phyloP scores from a whole-genome alignment of 768 basidiomycete genomes.

The Sporobolomyces roseus region DNA sequence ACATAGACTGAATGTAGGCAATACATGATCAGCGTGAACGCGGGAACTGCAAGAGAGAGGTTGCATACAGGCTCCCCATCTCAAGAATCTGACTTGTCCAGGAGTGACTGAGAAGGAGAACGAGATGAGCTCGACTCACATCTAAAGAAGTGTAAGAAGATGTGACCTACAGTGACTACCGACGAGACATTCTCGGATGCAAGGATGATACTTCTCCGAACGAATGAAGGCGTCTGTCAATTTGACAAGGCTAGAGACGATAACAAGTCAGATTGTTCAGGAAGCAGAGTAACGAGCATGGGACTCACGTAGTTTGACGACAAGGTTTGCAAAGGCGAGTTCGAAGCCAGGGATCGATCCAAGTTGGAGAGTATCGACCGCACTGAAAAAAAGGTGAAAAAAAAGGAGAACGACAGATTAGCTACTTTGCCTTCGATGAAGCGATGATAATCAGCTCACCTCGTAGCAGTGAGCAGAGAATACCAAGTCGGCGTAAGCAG shows the following conservation, averaged over 20 bases:
- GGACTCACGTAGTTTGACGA: not conserved
- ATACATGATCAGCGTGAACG: too few species aligned
- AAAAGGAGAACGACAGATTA: too few species aligned
- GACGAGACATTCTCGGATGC: not conserved
- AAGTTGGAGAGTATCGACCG: not conserved
- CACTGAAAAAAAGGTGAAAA: too few species aligned
- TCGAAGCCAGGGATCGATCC: slow-evolving; percentile 9
- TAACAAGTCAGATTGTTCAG: too few species aligned
- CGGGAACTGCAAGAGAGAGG: too few species aligned
- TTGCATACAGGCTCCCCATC: too few species aligned
- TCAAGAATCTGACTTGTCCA: too few species aligned
- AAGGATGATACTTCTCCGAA: not conserved
- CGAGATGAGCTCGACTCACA: not conserved
- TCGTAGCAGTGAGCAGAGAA: not conserved
- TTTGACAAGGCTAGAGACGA: slow-evolving; percentile 9
- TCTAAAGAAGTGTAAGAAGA: not conserved
- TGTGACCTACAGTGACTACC: not conserved
- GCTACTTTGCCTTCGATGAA: too few species aligned
- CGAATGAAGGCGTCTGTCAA: not conserved
- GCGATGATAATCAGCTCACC: not conserved
- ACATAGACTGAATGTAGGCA: not conserved
- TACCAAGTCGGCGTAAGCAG: not conserved
- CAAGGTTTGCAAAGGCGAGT: slow-evolving; percentile 13
- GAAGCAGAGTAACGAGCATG: not conserved
- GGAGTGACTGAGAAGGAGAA: too few species aligned